A percentile compares a stretch with the other conserved stretches of the same genome.
phyloP scores from a whole-genome alignment of 2,329 filamentous ascomycete species.

The Hypoxylon sp. region DNA sequence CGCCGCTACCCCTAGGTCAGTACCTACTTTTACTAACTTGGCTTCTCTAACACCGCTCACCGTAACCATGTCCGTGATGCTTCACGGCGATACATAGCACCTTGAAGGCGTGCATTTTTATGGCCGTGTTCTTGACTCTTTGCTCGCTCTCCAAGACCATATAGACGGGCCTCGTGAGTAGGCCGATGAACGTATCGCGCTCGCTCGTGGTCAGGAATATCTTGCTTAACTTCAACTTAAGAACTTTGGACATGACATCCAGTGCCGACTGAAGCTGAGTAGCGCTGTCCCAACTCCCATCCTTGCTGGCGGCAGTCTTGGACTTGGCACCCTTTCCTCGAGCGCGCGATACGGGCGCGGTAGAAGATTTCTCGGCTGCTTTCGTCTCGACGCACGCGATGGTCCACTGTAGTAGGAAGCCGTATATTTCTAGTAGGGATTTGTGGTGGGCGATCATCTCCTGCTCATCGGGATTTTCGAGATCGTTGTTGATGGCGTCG shows the following conservation, averaged over 20 bases:
- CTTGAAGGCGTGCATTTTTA: conserved; percentile 97
- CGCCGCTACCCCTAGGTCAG: conserved; percentile 69
- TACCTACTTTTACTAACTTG: not conserved
- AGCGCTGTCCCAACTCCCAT: conserved; percentile 88
- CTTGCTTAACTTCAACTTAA: conserved; percentile 90
- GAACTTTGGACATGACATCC: conserved; percentile 94
- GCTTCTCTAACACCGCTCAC: conserved; percentile 60
- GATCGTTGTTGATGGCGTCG: conserved; percentile 84
- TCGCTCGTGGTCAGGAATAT: conserved; percentile 98
- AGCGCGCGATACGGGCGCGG: conserved; percentile 75
- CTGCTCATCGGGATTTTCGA: conserved; percentile 88
- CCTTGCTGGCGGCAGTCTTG: conserved; percentile 79
- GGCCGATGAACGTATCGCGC: conserved; percentile 90
- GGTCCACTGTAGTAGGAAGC: conserved; percentile 94
- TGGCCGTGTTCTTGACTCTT: conserved; percentile 86
- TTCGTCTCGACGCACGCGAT: conserved; percentile 95
- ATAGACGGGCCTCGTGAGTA: conserved; percentile 94
- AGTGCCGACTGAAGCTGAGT: conserved; percentile 88
- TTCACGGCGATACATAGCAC: conserved; percentile 96
- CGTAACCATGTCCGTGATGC: conserved; percentile 96
- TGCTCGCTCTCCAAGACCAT: conserved; percentile 94
- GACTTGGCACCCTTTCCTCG: conserved; percentile 79
- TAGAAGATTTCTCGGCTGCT: conserved; percentile 86
- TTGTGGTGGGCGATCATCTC: conserved; percentile 89
- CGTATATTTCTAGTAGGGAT: conserved; percentile 91